These are phyloP conservation scores for Taiozyma onychis DNA, from an alignment of 1,139 yeast genomes.

Conservation along the genomic window DNA sequence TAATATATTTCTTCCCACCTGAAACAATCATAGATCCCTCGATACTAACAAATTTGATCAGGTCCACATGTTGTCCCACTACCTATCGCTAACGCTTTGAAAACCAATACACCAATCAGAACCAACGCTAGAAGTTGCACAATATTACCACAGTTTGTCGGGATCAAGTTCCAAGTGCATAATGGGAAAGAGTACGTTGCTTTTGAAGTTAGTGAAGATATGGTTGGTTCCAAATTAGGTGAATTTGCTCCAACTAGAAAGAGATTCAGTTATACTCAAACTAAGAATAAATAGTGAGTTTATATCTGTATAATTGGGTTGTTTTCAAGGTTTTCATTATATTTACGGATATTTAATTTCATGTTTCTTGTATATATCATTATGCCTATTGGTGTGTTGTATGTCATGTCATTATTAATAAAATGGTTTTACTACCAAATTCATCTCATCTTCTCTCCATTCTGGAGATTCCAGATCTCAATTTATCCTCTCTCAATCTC, in stretches of 20 bases:
- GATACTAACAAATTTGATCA: constrained; percentile 25
- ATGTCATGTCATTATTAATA: neutral
- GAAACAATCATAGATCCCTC: neutral
- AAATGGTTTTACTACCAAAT: neutral
- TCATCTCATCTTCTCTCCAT: constrained; percentile 24
- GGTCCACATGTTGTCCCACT: constrained; percentile 95
- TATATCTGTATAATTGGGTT: neutral
- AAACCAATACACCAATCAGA: constrained; percentile 78
- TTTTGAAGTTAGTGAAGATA: constrained; percentile 81
- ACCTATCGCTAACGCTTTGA: constrained; percentile 80
- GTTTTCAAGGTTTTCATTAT: neutral
- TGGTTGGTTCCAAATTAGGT: constrained; percentile 97
- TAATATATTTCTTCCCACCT: too few species aligned
- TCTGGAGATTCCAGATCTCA: constrained; percentile 46
- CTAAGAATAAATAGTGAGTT: constrained; percentile 28
- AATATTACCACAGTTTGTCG: constrained; percentile 91
- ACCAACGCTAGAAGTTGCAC: constrained; percentile 95
- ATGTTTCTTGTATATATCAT: neutral
- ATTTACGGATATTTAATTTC: neutral
- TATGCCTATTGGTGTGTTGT: neutral
- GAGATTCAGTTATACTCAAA: constrained; percentile 76
- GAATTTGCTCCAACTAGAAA: constrained; percentile 88
- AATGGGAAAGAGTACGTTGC: constrained; percentile 94
- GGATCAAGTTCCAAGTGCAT: constrained; percentile 88
- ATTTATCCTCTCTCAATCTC: constrained; percentile 64